phyloP scores from a whole-genome alignment of 164 flowering plant genomes.

The Kingdonia uniflora region DNA sequence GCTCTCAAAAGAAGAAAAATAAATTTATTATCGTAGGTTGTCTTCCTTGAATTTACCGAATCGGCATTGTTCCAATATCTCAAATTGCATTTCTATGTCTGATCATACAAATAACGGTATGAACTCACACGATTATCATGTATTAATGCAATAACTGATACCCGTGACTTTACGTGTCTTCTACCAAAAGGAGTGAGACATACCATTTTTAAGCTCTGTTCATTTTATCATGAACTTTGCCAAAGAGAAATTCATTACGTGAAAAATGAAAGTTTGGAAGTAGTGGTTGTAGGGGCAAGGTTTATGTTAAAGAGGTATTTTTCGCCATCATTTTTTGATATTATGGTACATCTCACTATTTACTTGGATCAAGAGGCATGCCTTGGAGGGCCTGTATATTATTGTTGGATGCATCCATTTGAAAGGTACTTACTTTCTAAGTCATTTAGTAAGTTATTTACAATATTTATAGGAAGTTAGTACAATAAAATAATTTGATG shows the following conservation, averaged over 20 bases:
- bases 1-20: too few relatives aligned
- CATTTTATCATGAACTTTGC: slow-evolving; percentile 3
- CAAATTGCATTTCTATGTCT: neutral
- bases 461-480: neutral
- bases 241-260: neutral
- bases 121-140: slow-evolving; percentile 3
- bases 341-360: neutral
- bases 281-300: neutral
- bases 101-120: neutral
- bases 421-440: neutral
- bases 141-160: slow-evolving; percentile 1
- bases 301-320: neutral
- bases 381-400: neutral
- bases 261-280: neutral
- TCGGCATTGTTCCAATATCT: slow-evolving; percentile 2
- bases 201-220: neutral
- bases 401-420: neutral
- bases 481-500: neutral
- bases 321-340: neutral
- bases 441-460: too few relatives aligned
- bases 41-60: neutral
- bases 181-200: neutral
- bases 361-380: neutral
- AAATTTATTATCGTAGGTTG: too few relatives aligned
- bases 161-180: neutral